Conservation (phyloP, 495 filamentous ascomycete genomes). For the Stereocaulon alpinum region DNA sequence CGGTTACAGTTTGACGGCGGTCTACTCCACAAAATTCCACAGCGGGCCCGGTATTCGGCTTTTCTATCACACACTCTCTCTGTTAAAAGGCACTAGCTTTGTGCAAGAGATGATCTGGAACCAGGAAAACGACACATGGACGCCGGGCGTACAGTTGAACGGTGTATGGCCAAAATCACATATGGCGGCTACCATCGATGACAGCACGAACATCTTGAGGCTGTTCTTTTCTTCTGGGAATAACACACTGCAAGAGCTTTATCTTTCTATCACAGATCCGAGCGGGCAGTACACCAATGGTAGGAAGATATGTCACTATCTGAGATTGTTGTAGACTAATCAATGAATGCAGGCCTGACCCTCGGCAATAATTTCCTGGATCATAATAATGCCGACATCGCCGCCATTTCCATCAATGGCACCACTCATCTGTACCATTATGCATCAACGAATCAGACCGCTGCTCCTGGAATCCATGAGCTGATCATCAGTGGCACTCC, state of each 20-base stretch:
- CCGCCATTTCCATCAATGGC: slow-evolving; percentile 16
- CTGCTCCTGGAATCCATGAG: slow-evolving; percentile 16
- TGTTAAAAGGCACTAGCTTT: slow-evolving; percentile 14
- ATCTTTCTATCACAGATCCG: slow-evolving; percentile 5
- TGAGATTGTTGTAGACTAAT: background rate
- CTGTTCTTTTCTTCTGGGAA: slow-evolving; percentile 17
- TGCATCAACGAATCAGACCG: background rate
- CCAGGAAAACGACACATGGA: slow-evolving; percentile 19
- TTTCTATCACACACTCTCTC: slow-evolving; percentile 16
- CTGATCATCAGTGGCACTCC: slow-evolving; percentile 16
- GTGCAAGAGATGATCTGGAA: slow-evolving; percentile 24
- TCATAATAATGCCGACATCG: slow-evolving; percentile 18
- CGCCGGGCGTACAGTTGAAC: slow-evolving; percentile 8
- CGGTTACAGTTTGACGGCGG: slow-evolving; percentile 20
- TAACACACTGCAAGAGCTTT: slow-evolving; percentile 16
- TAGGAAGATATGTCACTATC: background rate
- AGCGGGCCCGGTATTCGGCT: slow-evolving; percentile 18
- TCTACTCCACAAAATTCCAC: slow-evolving; percentile 18
- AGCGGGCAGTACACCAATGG: slow-evolving; percentile 7
- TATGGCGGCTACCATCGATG: slow-evolving; percentile 16
- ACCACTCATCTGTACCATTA: slow-evolving; percentile 21
- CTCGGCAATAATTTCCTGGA: slow-evolving; percentile 10
- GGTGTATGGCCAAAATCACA: slow-evolving; percentile 15
- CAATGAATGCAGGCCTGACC: slow-evolving; percentile 6
- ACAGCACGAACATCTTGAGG: slow-evolving; percentile 13